Percentiles rank a stretch among this genome's conserved stretches.
These are phyloP conservation scores for Luvunga scandens DNA, from an alignment of 345 rosid species.

Conservation along the genomic window DNA sequence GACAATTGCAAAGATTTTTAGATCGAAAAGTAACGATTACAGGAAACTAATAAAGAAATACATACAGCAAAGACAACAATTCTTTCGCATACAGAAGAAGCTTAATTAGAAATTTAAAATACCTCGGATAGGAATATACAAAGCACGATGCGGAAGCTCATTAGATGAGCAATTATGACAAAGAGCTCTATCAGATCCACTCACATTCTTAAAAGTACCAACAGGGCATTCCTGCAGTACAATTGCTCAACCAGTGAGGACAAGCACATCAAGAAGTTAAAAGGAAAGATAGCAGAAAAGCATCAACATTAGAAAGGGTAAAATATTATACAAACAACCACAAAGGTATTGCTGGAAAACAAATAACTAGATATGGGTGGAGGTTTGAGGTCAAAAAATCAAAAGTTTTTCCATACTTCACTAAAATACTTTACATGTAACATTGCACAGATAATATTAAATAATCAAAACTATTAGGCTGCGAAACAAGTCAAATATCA, in stretches of 20 bases:
- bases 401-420: not conserved
- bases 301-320: not conserved
- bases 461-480: not conserved
- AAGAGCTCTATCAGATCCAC: slow-evolving; percentile 67
- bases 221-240: slow-evolving; percentile 83
- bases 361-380: not conserved
- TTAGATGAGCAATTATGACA: slow-evolving; percentile 60
- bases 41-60: not conserved
- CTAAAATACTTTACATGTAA: not conserved
- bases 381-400: not conserved
- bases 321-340: not conserved
- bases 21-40: not conserved
- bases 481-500: not conserved
- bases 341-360: not conserved
- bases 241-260: slow-evolving; percentile 18
- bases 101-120: slow-evolving; percentile 4
- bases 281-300: not conserved
- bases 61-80: not conserved
- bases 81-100: not conserved
- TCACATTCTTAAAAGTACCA: slow-evolving; percentile 81
- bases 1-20: not conserved
- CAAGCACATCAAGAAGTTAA: not conserved
- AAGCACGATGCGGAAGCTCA: slow-evolving; percentile 79
- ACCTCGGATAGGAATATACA: slow-evolving; percentile 66
- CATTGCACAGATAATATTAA: not conserved